Evolutionary conservation across 306 rosid genomes (phyloP), one percentile per base, ranked within the genome.

Genomic region (Mimosa pudica): DNA sequence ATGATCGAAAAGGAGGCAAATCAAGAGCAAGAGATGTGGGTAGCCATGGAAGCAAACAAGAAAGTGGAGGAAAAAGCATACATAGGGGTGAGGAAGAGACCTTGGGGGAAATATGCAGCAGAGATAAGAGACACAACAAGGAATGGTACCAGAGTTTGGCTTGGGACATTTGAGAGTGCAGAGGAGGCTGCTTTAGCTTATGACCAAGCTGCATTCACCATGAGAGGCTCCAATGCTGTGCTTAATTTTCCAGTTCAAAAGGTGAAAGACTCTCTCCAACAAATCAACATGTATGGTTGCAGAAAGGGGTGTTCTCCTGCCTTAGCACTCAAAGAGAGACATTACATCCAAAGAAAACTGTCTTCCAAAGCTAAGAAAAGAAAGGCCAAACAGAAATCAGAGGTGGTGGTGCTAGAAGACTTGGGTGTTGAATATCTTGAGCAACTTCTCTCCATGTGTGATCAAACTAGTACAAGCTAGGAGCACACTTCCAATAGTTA

Each of bases 121-220:
- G 64, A 58, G 64, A 58, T 58, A 11, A 58, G 64, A 58, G 64
- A 61, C 33, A 58, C 13, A 4, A 58, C 35, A 10, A 58, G 64
- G 64, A 58, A 58, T 58, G 64, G 64, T 0, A 2, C 12, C 5
- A 58, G 64, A 9, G 64, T 58, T n/a, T 58, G 64, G 64, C 35
- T 58, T 11, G 64, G 64, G 9, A 58, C 64, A 2, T 58, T 58
- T 13, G 35, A 58, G 1, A 58, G 35, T 18, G 64, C 64, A 8
- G 64, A 58, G 35, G 35, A 58, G 33, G 64, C 35, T 58, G 35
- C 64, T 58, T 20, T 58, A 7, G 64, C 64, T 20, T 58, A 58
- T 9, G 64, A 58, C 64, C 64, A 58, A 58, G 64, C 64, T 58
- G 64, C 64, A 20, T 58, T 58, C 35, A 58, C 64, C 35, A 58